These are phyloP conservation scores for Acanthamoeba culbertsoni DNA, from an alignment of 208 protist genomes.

Conservation along the genomic window DNA sequence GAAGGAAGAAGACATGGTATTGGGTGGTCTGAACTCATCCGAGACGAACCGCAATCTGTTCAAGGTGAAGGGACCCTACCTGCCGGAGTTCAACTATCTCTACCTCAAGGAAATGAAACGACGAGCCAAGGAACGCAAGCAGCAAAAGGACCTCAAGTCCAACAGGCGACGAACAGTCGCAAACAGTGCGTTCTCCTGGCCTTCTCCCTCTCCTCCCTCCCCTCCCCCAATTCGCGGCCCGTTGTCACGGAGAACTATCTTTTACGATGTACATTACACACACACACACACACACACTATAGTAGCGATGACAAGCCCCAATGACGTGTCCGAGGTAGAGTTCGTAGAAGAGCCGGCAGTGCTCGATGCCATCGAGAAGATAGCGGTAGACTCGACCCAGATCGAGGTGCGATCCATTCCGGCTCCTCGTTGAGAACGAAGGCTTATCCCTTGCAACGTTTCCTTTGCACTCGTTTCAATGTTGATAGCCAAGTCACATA, in stretches of 20 bases:
- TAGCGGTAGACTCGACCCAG: background rate
- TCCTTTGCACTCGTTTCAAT: background rate
- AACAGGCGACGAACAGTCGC: too few species aligned
- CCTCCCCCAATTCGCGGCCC: background rate
- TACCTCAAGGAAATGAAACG: slow-evolving; percentile 60
- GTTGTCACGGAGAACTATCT: background rate
- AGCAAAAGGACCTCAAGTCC: background rate
- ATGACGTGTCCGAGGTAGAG: background rate
- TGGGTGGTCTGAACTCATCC: background rate
- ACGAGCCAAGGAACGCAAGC: slow-evolving; percentile 23
- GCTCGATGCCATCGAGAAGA: background rate
- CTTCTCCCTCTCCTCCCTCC: too few species aligned
- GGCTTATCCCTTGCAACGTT: background rate
- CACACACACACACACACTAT: background rate
- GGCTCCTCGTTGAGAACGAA: background rate
- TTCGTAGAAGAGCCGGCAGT: slow-evolving; percentile 40
- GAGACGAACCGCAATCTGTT: background rate
- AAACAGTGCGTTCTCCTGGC: too few species aligned
- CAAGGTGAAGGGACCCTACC: slow-evolving; percentile 46
- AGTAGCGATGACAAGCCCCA: background rate
- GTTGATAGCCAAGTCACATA: background rate
- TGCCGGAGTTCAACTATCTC: slow-evolving; percentile 61
- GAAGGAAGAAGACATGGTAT: background rate
- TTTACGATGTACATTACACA: background rate
- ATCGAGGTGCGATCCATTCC: background rate